Base-by-base conservation (phyloP, 2,329 filamentous ascomycete species). In the Talaromyces marneffei region DNA sequence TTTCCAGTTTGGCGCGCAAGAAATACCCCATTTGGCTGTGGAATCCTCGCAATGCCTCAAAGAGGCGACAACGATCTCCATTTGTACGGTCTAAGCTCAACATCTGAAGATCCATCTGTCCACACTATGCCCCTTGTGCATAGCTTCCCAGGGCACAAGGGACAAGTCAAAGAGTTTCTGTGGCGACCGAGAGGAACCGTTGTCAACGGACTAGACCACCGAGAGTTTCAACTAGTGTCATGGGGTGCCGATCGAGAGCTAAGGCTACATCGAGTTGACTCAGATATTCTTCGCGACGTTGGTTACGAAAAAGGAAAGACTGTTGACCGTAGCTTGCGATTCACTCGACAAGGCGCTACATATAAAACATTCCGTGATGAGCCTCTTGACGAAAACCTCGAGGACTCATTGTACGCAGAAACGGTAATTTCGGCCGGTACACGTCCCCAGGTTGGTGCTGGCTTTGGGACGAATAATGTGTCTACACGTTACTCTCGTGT, bases 1-100 rank as follows among this genome's bases (percentile, higher is more conserved):
- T 96, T 92, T 69, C 93, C 92, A 0, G 88, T 96, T 23, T 96
- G 92, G 91, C 85, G 92, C 69, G 92, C 93, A 56, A 85, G 92
- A 2, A 91, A 97, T 70, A 95, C 92, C 0, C 92, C 92, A 0
- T 97, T 97, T 72, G 91, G 91, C 31, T 86, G 84, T 74, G 92
- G 92, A 4, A 78, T 97, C 18, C 78, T 97, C 57, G 92, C 91
- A 29, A 96, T 97, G 90, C 91, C 93, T 1, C 91, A 97, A 72
- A 90, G 91, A 66, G 90, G 91, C 57, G 91, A 92, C 35, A 90
- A 89, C 39, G 85, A 92, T 65, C 80, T 97, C 18, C 91, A 94
- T 75, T 81, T 97, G 1, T 97, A 95, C 72, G 90, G 93, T 67
- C 83, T 87, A 18, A 79, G 83, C 46, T 70, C 75, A 31, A 70